Evolutionary conservation across 208 protist species (phyloP), one percentile per base, ranked within the genome.

Genomic region (Borovskyia barvae): DNA sequence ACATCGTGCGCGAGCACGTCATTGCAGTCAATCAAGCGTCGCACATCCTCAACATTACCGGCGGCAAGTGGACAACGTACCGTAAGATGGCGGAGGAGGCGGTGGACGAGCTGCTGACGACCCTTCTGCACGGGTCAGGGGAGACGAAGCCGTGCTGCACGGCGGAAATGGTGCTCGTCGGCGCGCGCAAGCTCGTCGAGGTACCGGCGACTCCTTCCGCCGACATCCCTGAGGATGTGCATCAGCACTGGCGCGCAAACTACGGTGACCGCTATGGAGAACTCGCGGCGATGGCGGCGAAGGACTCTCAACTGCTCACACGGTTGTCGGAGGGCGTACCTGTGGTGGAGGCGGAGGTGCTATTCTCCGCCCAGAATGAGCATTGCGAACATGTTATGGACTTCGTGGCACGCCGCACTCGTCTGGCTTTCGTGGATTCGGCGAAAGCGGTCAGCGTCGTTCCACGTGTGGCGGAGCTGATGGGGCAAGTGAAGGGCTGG

Each of bases 41-140:
- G 33, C 85, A 58, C 35, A 81, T 97, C 32, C 32, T 98, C 9
- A 91, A 83, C 53, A 82, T 98, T 22, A 82, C 82, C 5, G 96
- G 96, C 20, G 95, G 96, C 35, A 98, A 98, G 77, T 98, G 96
- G 95, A 98, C 96, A 40, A 98, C 94, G 28, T 98, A 97, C 77
- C 91, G 96, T 55, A 81, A 86, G 60, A 98, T 98, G 71, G 84
- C 91, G 12, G 79, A 98, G 77, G 87, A 98, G 59, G 76, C 83
- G 2, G 80, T 97, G 19, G 81, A 96, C 70, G 56, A 70, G 15
- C 69, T 89, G 2, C 48, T 70, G 17, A 65, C 56, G 37, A 80
- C 75, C 5, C 29, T 92, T 17, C 63, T 90, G 52, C 66, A 79
- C 37, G 71, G 45, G 15, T 64, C 60, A 8, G 76, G 45, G 6